A percentile compares a stretch with the other conserved stretches of the same genome.
phyloP scores from a whole-genome alignment of 495 filamentous ascomycete genomes.

The Penicillium maclennaniae region DNA sequence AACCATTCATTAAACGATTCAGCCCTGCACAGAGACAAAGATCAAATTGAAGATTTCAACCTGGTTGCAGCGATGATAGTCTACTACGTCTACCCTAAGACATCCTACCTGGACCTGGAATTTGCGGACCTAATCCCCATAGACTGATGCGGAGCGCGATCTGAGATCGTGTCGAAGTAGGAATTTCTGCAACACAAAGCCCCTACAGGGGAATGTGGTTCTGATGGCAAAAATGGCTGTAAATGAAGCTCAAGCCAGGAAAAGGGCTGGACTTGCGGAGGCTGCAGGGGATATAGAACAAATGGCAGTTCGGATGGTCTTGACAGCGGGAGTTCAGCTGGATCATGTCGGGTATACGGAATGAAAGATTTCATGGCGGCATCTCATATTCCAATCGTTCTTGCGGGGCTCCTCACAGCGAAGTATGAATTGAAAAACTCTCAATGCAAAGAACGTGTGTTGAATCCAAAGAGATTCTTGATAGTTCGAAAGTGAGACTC shows the following conservation, averaged over 20 bases:
- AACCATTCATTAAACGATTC: no score
- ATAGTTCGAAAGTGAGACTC: background rate
- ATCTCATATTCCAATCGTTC: background rate
- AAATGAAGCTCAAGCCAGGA: constrained; percentile 14
- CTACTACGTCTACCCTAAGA: constrained; percentile 41
- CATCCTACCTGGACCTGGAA: constrained; percentile 17
- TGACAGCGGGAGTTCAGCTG: background rate
- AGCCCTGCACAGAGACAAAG: background rate
- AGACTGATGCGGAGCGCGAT: constrained; percentile 3
- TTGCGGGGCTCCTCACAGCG: background rate
- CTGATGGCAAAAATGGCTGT: constrained; percentile 15
- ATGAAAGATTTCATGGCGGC: background rate
- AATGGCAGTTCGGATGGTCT: background rate
- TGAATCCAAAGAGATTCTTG: background rate
- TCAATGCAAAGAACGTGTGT: background rate
- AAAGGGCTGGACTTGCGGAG: constrained; percentile 8
- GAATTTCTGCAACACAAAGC: constrained; percentile 12
- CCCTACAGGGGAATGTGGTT: constrained; percentile 15
- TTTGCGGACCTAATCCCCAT: constrained; percentile 17
- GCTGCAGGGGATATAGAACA: constrained; percentile 8
- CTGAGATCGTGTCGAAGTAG: constrained; percentile 11
- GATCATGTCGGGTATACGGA: constrained; percentile 8
- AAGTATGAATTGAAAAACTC: background rate
- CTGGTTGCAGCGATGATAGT: constrained; percentile 32
- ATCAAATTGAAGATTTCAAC: constrained; percentile 8